Evolutionary conservation across 495 filamentous ascomycete species (phyloP).

Genomic region (Penicillium lagena): DNA sequence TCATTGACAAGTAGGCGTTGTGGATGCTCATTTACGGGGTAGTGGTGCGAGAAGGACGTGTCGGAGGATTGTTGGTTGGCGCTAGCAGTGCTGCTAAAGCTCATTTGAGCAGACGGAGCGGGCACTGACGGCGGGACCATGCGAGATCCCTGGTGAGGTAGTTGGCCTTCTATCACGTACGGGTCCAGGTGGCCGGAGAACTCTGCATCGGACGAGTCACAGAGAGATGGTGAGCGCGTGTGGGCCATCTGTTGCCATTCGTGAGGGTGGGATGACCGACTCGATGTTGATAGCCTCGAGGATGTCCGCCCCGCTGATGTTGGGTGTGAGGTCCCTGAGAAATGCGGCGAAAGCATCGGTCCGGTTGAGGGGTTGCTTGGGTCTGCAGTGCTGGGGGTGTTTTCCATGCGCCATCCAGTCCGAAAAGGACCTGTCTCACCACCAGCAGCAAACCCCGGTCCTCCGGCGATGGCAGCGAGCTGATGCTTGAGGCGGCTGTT

Average conservation of each 20-base stretch:
- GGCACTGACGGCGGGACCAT: slow-evolving; percentile 2
- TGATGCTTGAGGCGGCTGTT: slow-evolving; percentile 37
- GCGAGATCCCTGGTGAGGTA: slow-evolving; percentile 3
- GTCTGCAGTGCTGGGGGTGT: not conserved
- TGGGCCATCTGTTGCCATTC: slow-evolving; percentile 16
- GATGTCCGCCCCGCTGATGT: slow-evolving; percentile 4
- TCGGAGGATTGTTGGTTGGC: not conserved
- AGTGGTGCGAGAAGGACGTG: slow-evolving; percentile 2
- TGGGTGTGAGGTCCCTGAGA: slow-evolving; percentile 6
- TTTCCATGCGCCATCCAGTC: slow-evolving; percentile 8
- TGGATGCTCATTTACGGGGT: too few relatives aligned
- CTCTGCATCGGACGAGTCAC: slow-evolving; percentile 10
- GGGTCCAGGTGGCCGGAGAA: slow-evolving; percentile 10
- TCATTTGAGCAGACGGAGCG: slow-evolving; percentile 3
- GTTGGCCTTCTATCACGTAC: slow-evolving; percentile 12
- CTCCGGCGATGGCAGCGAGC: slow-evolving; percentile 17
- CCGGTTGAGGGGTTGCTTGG: slow-evolving; percentile 2
- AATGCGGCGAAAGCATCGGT: slow-evolving; percentile 8
- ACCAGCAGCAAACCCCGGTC: slow-evolving; percentile 3
- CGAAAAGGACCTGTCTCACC: slow-evolving; percentile 7
- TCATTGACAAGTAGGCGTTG: too few relatives aligned
- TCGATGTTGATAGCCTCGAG: slow-evolving; percentile 5
- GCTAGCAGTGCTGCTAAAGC: slow-evolving; percentile 1
- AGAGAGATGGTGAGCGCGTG: slow-evolving; percentile 14
- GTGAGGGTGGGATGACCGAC: slow-evolving; percentile 10